Percentiles rank a stretch among this genome's conserved stretches.
phyloP scores from a whole-genome alignment of 257 asterid genomes.

The Osmanthus fragrans region DNA sequence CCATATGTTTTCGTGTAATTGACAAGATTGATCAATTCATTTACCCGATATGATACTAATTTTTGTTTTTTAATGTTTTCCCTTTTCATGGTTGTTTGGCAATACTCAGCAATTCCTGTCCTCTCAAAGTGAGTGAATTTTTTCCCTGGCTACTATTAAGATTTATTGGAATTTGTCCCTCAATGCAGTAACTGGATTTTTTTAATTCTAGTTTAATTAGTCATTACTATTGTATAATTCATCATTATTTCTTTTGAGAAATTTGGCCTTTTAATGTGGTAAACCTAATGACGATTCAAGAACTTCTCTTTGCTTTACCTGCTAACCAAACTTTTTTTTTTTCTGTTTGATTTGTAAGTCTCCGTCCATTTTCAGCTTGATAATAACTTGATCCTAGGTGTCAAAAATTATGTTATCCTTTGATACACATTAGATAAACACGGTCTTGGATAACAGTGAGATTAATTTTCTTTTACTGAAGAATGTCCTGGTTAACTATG shows the following conservation, averaged over 20 bases:
- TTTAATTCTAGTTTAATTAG: background rate
- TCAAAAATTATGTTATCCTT: background rate
- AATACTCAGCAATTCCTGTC: conserved; percentile 86
- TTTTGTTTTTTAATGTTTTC: conserved; percentile 27
- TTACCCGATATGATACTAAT: conserved; percentile 23
- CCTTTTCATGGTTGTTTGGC: conserved; percentile 30
- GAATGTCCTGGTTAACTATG: too few relatives aligned
- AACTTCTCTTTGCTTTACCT: background rate
- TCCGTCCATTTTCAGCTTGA: background rate
- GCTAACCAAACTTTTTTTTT: background rate
- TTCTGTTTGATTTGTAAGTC: background rate
- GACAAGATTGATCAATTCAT: conserved; percentile 11
- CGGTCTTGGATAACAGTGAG: background rate
- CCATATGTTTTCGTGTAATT: conserved; percentile 12
- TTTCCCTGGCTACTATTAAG: conserved; percentile 7
- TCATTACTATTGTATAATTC: conserved; percentile 3
- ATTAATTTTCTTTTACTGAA: background rate
- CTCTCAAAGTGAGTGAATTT: conserved; percentile 84
- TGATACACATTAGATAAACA: background rate
- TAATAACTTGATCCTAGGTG: background rate
- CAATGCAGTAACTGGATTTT: background rate
- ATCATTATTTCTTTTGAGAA: background rate
- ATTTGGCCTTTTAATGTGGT: background rate
- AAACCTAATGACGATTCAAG: background rate
- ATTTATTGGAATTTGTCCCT: conserved; percentile 13